Evolutionary conservation across 805 yeast species (phyloP).

Genomic region (Ogataea ramenticola): DNA sequence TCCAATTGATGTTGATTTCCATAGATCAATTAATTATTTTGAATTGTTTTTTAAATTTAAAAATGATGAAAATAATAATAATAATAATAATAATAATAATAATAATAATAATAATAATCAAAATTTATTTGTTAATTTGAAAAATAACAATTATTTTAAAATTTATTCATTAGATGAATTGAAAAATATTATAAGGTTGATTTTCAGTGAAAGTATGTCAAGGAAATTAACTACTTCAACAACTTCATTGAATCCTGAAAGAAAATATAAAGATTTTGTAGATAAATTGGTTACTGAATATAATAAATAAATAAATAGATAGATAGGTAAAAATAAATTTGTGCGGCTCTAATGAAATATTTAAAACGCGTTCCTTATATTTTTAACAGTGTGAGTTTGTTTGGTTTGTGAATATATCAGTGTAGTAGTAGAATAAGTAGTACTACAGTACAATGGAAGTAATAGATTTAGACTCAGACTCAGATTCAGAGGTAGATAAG

Average conservation of each 20-base stretch:
- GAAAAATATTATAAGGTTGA: constrained; percentile 44
- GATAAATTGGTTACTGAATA: neutral
- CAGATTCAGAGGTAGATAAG: neutral
- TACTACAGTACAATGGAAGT: no score
- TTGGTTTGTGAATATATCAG: no score
- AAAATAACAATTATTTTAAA: no score
- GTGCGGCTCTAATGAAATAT: no score
- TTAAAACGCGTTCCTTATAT: no score
- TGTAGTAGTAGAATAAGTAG: no score
- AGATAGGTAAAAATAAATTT: no score
- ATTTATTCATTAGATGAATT: constrained; percentile 36
- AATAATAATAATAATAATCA: no score
- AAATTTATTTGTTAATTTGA: no score
- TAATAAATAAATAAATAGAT: neutral
- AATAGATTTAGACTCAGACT: neutral
- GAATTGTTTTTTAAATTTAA: constrained; percentile 51
- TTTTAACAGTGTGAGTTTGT: no score
- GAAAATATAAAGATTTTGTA: constrained; percentile 14
- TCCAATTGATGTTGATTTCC: constrained; percentile 48
- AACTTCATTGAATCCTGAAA: constrained; percentile 17
- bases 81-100: no score
- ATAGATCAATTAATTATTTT: constrained; percentile 46
- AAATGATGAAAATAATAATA: constrained; percentile 40
- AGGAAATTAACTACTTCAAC: constrained; percentile 13
- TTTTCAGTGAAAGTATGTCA: constrained; percentile 33